Evolutionary conservation across 2,329 filamentous ascomycete genomes (phyloP).

Genomic region (Byssochlamys sp.): DNA sequence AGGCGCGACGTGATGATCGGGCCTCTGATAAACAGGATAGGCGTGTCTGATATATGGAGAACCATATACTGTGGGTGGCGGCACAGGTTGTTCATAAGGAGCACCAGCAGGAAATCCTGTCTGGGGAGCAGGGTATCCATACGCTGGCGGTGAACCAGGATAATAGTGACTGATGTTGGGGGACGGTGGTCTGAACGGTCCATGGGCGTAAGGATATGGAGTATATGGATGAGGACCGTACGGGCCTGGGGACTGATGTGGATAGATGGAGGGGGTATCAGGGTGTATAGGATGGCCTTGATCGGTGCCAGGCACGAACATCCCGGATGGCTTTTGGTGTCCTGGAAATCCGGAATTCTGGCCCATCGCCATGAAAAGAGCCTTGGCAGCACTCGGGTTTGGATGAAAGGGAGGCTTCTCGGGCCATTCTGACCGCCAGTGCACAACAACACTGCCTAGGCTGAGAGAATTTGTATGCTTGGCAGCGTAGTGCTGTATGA

Average conservation of each 20-base stretch:
- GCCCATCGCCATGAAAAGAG: constrained; percentile 20
- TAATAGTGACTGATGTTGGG: constrained; percentile 15
- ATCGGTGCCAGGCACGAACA: constrained; percentile 9
- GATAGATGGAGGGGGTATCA: constrained; percentile 6
- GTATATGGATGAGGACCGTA: constrained; percentile 23
- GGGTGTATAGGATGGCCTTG: constrained; percentile 7
- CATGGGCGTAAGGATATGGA: constrained; percentile 20
- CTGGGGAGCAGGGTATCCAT: constrained; percentile 13
- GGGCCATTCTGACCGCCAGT: constrained; percentile 76
- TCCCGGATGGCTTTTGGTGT: constrained; percentile 5
- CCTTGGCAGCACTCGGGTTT: constrained; percentile 43
- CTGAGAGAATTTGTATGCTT: constrained; percentile 68
- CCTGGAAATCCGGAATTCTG: constrained; percentile 10
- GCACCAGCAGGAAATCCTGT: constrained; percentile 10
- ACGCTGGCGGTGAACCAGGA: constrained; percentile 11
- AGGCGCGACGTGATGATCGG: constrained; percentile 10
- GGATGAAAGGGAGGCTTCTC: constrained; percentile 61
- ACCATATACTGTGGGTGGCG: constrained; percentile 12
- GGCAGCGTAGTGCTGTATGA: constrained; percentile 73
- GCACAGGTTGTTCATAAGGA: constrained; percentile 11
- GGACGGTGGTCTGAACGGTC: constrained; percentile 23
- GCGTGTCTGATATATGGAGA: constrained; percentile 14
- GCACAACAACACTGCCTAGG: constrained; percentile 60
- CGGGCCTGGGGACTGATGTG: constrained; percentile 16
- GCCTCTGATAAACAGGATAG: constrained; percentile 12